Base-by-base conservation (phyloP, 1,284 basidiomycete species). In the Heterobasidion annosum region DNA sequence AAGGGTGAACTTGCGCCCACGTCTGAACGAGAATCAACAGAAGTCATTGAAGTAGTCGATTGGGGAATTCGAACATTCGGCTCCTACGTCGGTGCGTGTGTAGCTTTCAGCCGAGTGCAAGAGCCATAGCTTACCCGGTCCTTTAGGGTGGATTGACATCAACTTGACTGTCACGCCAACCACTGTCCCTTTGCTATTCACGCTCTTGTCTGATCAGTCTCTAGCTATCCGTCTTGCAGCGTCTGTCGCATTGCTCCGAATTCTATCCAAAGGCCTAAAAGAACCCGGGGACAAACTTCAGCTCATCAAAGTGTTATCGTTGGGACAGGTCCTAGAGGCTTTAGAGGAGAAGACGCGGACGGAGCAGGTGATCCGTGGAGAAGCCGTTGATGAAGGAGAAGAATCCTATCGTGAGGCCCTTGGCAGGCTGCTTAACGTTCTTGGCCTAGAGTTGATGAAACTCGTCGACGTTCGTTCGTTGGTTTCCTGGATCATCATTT, bases 111-210 rank as follows among this genome's bases (percentile, higher is more conserved):
- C 8, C 15, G 19, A 42, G 44, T 2, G 12, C 37, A 50, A 49
- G 45, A 47, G 40, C 7, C 19, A 8, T 46, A n/a, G 9, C 35
- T 42, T 40, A 35, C 45, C 35, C 48, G 5, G 18, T 13, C 33
- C 47, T 34, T 25, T 62, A 96, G 93, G 94, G 8, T 99, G 97
- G 97, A 90, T 99, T 63, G 98, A 99, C 67, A 95, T 99, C 64
- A 91, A 92, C 63, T 76, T 99, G 56, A 92, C 97, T 34, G 88
- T 99, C 58, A 98, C 94, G 1, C 92, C 91, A 19, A 83, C 83
- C 9, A 94, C 94, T 0, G 83, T 99, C 33, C 83, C 87, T 6
- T 73, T 99, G 49, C 79, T 98, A 50, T 96, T 94, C 68, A 83
- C 79, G 45, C 77, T 97, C 33, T 81, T 99, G 46, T 87, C 88